Base-by-base conservation (phyloP, 139 green algal genomes). In the Mychonastes homosphaera region DNA sequence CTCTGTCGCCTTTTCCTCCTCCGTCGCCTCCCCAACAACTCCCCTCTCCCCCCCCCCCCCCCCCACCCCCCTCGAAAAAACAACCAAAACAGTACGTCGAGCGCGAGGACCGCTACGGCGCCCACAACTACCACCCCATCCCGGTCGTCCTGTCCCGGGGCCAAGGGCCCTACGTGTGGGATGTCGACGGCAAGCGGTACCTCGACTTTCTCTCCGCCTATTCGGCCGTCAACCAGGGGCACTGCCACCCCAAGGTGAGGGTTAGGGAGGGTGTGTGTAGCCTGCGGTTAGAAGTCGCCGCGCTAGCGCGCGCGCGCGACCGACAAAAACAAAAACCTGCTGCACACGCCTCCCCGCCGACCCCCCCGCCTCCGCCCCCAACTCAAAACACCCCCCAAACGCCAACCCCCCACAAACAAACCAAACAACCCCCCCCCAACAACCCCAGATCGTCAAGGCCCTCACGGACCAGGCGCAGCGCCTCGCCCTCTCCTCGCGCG, bases 141-240 rank as follows among this genome's bases (percentile, higher is more conserved):
- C 89, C 89, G 1, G 88, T 96, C 7, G 89, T 96, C 27, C 60
- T 96, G 3, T 58, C 73, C 6, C 57, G 66, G 0, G 81, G 79
- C 3, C 41, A 93, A 60, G 85, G 87, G 15, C 70, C 80, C 2
- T 83, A 78, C 56, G 71, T 94, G 15, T 95, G 85, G 85, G 87
- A 95, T 34, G 78, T 88, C 24, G 87, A 95, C 23, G 82, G 80
- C 58, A 53, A 60, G 32, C 28, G 52, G 2, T 96, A 95, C 73
- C 91, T 78, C 56, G 88, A 96, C 63, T 96, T 95, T 47, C 72
- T 96, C 1, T 79, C 69, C 2, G 87, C 81, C 3, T 96, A 96
- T 62, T 88, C 81, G 19, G 91, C 91, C 0, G 85, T 98, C 34
- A 99, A 94, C 59, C 92, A 99, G 74, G 92, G 92, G 2, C 92